These are phyloP conservation scores for Metarhizium album DNA, from an alignment of 2,329 filamentous ascomycete species.

Conservation along the genomic window DNA sequence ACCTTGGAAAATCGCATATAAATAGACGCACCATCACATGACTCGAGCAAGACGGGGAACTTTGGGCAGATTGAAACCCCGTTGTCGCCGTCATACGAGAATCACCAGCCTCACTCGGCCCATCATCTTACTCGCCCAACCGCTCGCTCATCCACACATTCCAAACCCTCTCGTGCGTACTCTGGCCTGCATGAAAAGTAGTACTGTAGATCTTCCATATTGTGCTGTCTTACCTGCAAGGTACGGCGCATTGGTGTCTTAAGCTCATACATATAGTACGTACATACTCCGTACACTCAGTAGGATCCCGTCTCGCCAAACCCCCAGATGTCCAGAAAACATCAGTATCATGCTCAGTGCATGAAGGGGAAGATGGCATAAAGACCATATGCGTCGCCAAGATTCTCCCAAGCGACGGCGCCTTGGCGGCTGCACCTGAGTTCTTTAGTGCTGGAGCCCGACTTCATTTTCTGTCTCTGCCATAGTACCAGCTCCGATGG, in stretches of 20 bases:
- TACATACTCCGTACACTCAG: not conserved
- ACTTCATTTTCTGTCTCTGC: too few species aligned
- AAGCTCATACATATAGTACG: not conserved
- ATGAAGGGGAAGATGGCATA: too few species aligned
- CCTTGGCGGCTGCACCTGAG: too few species aligned
- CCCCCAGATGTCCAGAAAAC: too few species aligned
- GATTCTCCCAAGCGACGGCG: too few species aligned
- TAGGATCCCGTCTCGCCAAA: too few species aligned
- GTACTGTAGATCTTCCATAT: not conserved
- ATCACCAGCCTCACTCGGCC: not conserved
- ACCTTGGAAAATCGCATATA: not conserved
- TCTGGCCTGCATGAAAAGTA: not conserved
- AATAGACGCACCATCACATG: not conserved
- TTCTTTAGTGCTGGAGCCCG: too few species aligned
- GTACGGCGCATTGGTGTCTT: not conserved
- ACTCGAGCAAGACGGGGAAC: not conserved
- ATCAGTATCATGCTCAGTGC: too few species aligned
- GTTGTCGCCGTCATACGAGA: not conserved
- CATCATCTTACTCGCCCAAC: not conserved
- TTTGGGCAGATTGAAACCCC: not conserved
- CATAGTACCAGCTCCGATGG: too few species aligned
- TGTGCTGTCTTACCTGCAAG: conserved; percentile 1
- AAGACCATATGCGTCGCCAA: too few species aligned
- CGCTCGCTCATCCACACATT: not conserved
- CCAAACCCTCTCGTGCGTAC: not conserved